Conservation (phyloP, 495 filamentous ascomycete genomes). For the Cercophora scortea region DNA sequence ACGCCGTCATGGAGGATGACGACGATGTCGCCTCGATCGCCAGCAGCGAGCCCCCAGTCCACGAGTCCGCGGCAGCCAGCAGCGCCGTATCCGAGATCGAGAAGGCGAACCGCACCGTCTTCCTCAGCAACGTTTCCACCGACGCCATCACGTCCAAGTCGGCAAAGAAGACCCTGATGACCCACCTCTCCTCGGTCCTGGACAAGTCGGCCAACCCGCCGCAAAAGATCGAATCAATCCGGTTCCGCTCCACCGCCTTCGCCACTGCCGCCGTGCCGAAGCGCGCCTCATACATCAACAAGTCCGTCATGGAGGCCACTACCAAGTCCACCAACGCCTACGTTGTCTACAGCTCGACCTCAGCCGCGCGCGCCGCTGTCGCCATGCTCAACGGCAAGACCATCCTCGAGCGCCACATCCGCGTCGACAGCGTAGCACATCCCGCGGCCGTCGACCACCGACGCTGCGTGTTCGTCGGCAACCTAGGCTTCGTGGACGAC, state of each 20-base stretch:
- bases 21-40: conserved; percentile 11
- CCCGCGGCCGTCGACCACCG: conserved; percentile 73
- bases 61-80: conserved; percentile 43
- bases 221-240: conserved; percentile 78
- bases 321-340: conserved; percentile 95
- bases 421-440: conserved; percentile 85
- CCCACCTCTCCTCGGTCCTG: conserved; percentile 51
- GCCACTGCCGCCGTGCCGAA: conserved; percentile 68
- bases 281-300: conserved; percentile 78
- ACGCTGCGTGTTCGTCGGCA: conserved; percentile 93
- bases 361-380: conserved; percentile 68
- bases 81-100: conserved; percentile 53
- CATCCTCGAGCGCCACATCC: conserved; percentile 79
- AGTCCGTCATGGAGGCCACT: conserved; percentile 75
- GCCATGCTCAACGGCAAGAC: conserved; percentile 73
- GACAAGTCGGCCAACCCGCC: conserved; percentile 33
- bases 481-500: conserved; percentile 89
- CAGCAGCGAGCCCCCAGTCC: conserved; percentile 21
- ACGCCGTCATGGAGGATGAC: conserved; percentile 13
- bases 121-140: conserved; percentile 83
- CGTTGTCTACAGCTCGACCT: conserved; percentile 67
- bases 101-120: conserved; percentile 85
- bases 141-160: conserved; percentile 72
- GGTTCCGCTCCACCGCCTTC: conserved; percentile 90
- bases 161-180: conserved; percentile 66